Evolutionary conservation across 2,329 filamentous ascomycete species (phyloP), one percentile per base, ranked within the genome.

Genomic region (Emmonsiellopsis sp.): DNA sequence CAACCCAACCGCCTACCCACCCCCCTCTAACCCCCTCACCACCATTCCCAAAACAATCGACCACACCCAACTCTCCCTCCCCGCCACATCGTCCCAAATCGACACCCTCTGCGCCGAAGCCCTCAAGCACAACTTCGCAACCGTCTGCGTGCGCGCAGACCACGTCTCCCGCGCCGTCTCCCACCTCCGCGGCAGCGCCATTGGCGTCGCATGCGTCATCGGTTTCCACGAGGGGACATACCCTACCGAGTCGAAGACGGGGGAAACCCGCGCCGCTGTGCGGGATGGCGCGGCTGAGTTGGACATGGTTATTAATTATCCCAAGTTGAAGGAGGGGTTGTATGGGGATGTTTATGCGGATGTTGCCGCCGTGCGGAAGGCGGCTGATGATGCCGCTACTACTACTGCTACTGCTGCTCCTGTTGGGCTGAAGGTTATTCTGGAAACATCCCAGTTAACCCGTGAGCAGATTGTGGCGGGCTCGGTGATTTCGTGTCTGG

Each of bases 161-260:
- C 74, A 74, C 63, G 79, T 83, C n/a, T 58, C 70, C 27, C 74
- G 71, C 53, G 77, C 77, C 48, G 71, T 73, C 14, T 59, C 71
- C 42, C 73, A 76, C 52, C 71, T 84, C 37, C 59, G 64, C 21
- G 72, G 71, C 48, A 72, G 72, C 6, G 63, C 63, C 5, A 74
- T 80, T n/a, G 69, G 70, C 27, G 74, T 83, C 17, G 78, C 79
- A 44, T 79, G 77, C 58, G 81, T 83, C 5, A 72, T 83, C 8
- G 79, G 78, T 21, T 83, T 83, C 63, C 81, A 77, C 51, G 79
- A 82, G 61, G 81, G 81, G 10, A 81, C 77, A 0, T 69, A 80
- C 56, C 68, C 74, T 47, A 76, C 77, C 0, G 62, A 69, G 3
- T 65, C 71, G 34, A 82, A 82, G 62, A 66, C 77, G n/a, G 64